phyloP scores from a whole-genome alignment of 179 eudicot genomes.

The Gypsophila paniculata region DNA sequence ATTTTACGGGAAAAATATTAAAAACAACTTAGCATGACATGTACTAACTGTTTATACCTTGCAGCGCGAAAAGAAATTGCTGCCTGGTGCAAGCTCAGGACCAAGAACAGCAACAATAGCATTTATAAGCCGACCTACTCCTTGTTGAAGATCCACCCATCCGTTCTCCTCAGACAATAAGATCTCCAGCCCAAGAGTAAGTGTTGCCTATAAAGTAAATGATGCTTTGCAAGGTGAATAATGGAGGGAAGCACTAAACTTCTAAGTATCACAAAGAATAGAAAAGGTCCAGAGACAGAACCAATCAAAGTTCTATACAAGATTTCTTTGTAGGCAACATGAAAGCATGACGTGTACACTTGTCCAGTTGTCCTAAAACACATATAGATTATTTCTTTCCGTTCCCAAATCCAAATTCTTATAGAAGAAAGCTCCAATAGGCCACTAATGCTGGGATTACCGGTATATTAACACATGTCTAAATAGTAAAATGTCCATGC shows the following conservation, averaged over 20 bases:
- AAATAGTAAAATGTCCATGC: neutral
- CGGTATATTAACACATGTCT: neutral
- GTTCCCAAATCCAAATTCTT: neutral
- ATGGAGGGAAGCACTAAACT: neutral
- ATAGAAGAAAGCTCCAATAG: neutral
- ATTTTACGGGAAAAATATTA: neutral
- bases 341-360: neutral
- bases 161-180: slow-evolving; percentile 88
- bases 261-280: too few relatives aligned
- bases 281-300: too few relatives aligned
- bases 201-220: slow-evolving; percentile 63
- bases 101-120: slow-evolving; percentile 98
- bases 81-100: slow-evolving; percentile 97
- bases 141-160: slow-evolving; percentile 89
- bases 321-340: neutral
- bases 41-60: slow-evolving; percentile 45
- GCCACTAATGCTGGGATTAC: neutral
- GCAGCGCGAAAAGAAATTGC: slow-evolving; percentile 97
- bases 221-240: slow-evolving; percentile 5
- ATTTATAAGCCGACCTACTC: slow-evolving; percentile 90
- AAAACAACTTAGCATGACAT: neutral
- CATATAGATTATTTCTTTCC: neutral
- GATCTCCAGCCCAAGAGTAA: slow-evolving; percentile 83
- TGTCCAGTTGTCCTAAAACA: neutral
- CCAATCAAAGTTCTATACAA: too few relatives aligned